These are phyloP conservation scores for Musa schizocarpa DNA, from an alignment of 176 grass and related monocot genomes.

Conservation along the genomic window DNA sequence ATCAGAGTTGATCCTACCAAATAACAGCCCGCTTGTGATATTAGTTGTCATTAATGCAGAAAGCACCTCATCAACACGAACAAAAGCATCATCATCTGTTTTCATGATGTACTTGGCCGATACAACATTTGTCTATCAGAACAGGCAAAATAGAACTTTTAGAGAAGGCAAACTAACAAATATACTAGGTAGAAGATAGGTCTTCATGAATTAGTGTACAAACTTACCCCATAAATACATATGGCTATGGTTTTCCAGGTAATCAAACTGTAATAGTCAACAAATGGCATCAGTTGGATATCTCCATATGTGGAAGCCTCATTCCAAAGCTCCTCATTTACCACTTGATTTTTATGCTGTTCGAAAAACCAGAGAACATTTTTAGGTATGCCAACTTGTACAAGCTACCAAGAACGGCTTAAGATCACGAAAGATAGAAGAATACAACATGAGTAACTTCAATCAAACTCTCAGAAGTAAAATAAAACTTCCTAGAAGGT, in stretches of 20 bases:
- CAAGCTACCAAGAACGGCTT: not conserved
- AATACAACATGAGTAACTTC: not conserved
- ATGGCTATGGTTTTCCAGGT: conserved; percentile 97
- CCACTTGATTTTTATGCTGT: conserved; percentile 89
- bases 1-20: conserved; percentile 79
- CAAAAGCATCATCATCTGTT: conserved; percentile 99
- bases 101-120: conserved; percentile 96
- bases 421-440: not conserved
- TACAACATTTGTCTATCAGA: conserved; percentile 54
- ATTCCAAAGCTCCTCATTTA: conserved; percentile 94
- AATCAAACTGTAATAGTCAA: conserved; percentile 98
- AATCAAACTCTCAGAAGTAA: too few relatives aligned
- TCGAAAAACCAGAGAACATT: conserved; percentile 19
- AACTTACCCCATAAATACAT: conserved; percentile 83
- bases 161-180: not conserved
- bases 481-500: too few relatives aligned
- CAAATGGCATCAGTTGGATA: conserved; percentile 96
- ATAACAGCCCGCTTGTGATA: conserved; percentile 60
- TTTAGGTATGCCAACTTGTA: not conserved
- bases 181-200: not conserved
- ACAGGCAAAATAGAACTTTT: conserved; percentile 2
- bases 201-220: not conserved
- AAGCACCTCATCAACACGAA: conserved; percentile 88
- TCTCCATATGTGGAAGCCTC: conserved; percentile 87
- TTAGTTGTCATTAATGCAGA: conserved; percentile 50